A percentile compares a stretch with the other conserved stretches of the same genome.
Evolutionary conservation across 129 eudicot genomes (phyloP).

Genomic region (Flaveria sonorensis): DNA sequence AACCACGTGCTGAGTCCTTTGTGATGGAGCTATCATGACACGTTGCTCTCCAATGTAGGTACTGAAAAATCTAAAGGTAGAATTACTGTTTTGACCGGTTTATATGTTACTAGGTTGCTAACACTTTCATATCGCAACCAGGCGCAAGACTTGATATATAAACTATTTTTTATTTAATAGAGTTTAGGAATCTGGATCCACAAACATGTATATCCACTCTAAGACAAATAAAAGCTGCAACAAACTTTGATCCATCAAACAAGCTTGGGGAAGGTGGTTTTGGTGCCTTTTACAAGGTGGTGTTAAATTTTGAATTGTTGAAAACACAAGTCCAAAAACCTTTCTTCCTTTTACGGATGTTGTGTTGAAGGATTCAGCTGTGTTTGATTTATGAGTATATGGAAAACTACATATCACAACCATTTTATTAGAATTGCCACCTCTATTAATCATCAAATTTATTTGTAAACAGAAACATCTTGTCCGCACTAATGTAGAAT

Average conservation of each 20-base stretch:
- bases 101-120: background rate
- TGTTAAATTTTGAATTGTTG: background rate
- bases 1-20: slow-evolving; percentile 45
- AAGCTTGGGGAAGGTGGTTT: slow-evolving; percentile 86
- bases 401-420: no score
- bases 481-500: no score
- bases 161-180: slow-evolving; percentile 32
- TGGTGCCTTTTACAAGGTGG: slow-evolving; percentile 79
- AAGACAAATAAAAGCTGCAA: slow-evolving; percentile 78
- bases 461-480: no score
- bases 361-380: no score
- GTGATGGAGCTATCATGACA: background rate
- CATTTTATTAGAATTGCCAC: no score
- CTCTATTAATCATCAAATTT: no score
- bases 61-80: no score
- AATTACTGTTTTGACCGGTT: no score
- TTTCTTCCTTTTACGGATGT: no score
- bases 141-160: background rate
- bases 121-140: background rate
- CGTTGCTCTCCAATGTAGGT: no score
- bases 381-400: no score
- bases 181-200: slow-evolving; percentile 64
- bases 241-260: slow-evolving; percentile 71
- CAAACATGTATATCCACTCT: slow-evolving; percentile 64
- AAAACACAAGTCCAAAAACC: no score